phyloP scores from a whole-genome alignment of 768 basidiomycete species.

The Xerocomellus dryophilus region DNA sequence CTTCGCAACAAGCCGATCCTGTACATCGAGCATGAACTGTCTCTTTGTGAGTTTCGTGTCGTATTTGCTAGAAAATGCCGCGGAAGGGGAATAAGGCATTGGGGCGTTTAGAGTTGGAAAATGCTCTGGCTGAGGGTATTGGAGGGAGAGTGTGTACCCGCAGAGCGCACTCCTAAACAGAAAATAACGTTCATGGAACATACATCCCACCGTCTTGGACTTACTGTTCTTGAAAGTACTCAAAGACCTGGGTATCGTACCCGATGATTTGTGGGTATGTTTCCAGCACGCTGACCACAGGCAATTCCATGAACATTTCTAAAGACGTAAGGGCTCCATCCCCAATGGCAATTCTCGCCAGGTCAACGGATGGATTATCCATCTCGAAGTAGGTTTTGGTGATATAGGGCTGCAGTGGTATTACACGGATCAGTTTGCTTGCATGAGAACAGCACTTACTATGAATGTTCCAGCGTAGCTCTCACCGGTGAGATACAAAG shows the following conservation, averaged over 20 bases:
- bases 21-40: conserved; percentile 9
- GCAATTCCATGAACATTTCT: conserved; percentile 48
- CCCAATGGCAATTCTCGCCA: conserved; percentile 66
- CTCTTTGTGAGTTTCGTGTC: conserved; percentile 2
- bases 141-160: conserved; percentile 60
- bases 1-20: conserved; percentile 1
- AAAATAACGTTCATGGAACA: background rate
- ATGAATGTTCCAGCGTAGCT: conserved; percentile 74
- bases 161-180: conserved; percentile 54
- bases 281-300: conserved; percentile 59
- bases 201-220: conserved; percentile 20
- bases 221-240: conserved; percentile 67
- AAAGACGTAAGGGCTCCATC: conserved; percentile 55
- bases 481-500: conserved; percentile 68
- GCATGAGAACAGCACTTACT: conserved; percentile 40
- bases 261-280: conserved; percentile 75
- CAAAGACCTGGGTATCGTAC: conserved; percentile 63
- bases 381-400: conserved; percentile 63
- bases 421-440: background rate
- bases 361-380: conserved; percentile 59
- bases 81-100: background rate
- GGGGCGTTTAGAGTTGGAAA: conserved; percentile 38
- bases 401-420: conserved; percentile 62
- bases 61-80: background rate
- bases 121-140: conserved; percentile 58